phyloP scores from a whole-genome alignment of 2,329 filamentous ascomycete genomes.

The Nannizziopsis barbatae region DNA sequence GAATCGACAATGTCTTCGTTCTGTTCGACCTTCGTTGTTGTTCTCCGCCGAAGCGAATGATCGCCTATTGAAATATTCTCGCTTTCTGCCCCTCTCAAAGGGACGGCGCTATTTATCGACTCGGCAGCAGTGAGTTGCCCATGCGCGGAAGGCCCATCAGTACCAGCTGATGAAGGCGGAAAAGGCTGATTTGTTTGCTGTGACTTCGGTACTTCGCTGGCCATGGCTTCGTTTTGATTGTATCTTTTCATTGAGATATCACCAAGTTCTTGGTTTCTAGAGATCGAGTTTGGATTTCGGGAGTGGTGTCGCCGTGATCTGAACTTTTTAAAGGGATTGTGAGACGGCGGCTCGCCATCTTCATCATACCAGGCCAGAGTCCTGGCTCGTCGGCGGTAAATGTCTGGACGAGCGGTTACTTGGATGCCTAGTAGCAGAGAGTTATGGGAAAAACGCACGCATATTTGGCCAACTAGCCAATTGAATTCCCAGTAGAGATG shows the following conservation, averaged over 20 bases:
- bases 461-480: no score
- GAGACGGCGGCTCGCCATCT: conserved; percentile 27
- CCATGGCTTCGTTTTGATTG: not conserved
- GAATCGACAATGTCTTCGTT: conserved; percentile 12
- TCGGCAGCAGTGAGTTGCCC: not conserved
- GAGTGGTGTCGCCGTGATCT: conserved; percentile 19
- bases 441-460: not conserved
- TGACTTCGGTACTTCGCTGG: not conserved
- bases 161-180: conserved; percentile 8
- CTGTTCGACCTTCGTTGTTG: not conserved
- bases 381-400: conserved; percentile 30
- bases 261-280: conserved; percentile 14
- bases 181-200: conserved; percentile 7
- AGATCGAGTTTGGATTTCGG: not conserved
- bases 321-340: conserved; percentile 36
- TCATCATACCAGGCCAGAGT: conserved; percentile 34
- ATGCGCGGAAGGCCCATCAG: not conserved
- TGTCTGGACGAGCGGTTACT: conserved; percentile 19
- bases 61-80: not conserved
- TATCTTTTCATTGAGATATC: not conserved
- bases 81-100: not conserved
- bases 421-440: not conserved
- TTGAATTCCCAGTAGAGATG: no score
- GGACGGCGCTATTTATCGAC: conserved; percentile 3
- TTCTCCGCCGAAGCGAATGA: conserved; percentile 1